Evolutionary conservation across 768 basidiomycete genomes (phyloP).

Genomic region (Nidula microcarpa): DNA sequence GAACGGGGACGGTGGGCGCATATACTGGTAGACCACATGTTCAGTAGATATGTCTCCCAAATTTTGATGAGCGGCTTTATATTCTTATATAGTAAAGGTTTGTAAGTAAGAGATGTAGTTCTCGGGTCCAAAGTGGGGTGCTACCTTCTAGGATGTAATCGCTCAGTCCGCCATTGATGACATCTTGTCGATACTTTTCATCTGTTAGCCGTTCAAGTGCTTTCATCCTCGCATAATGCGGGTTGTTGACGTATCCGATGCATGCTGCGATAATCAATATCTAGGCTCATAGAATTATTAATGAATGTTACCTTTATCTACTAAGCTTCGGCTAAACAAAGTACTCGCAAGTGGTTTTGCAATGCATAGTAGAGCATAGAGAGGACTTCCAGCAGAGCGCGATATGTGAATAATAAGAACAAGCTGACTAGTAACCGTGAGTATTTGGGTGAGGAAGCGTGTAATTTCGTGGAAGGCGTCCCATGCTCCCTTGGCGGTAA

Average conservation of each 20-base stretch:
- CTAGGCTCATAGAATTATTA: neutral
- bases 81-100: slow-evolving; percentile 17
- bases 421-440: slow-evolving; percentile 22
- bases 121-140: neutral
- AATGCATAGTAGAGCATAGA: slow-evolving; percentile 31
- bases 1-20: slow-evolving; percentile 4
- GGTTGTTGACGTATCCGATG: slow-evolving; percentile 24
- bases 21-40: slow-evolving; percentile 14
- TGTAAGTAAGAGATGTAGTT: neutral
- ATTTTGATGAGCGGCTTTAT: slow-evolving; percentile 14
- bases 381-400: slow-evolving; percentile 22
- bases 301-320: slow-evolving; percentile 20
- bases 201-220: slow-evolving; percentile 23
- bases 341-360: slow-evolving; percentile 21
- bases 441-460: slow-evolving; percentile 11
- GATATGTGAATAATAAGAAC: slow-evolving; percentile 25
- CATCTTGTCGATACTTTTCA: slow-evolving; percentile 28
- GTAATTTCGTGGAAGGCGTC: slow-evolving; percentile 18
- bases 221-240: slow-evolving; percentile 22
- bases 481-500: slow-evolving; percentile 18
- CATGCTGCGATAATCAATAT: slow-evolving; percentile 11
- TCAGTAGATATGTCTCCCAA: slow-evolving; percentile 18
- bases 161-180: slow-evolving; percentile 30
- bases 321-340: slow-evolving; percentile 14
- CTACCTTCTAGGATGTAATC: slow-evolving; percentile 24